Percentiles rank a stretch among this genome's conserved stretches.
Evolutionary conservation across 2,329 filamentous ascomycete genomes (phyloP).

Genomic region (Rutstroemia sp.): DNA sequence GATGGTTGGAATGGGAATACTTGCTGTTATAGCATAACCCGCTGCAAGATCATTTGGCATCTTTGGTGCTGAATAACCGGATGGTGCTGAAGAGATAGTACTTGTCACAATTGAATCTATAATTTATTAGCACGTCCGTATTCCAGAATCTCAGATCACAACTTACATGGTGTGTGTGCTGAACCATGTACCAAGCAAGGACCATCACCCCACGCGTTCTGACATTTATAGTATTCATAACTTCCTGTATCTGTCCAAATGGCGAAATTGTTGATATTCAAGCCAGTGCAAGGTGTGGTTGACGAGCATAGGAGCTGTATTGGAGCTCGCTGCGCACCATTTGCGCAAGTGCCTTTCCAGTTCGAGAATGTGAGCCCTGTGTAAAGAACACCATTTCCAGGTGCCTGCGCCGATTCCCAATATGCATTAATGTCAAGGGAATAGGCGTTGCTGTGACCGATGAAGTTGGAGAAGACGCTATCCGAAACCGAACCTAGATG

Average conservation of each 20-base stretch:
- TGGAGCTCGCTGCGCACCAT: constrained; percentile 27
- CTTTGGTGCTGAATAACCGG: constrained; percentile 10
- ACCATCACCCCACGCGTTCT: constrained; percentile 9
- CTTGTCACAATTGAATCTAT: constrained; percentile 3
- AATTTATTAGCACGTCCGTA: background rate
- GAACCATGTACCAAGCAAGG: constrained; percentile 2
- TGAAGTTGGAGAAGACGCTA: constrained; percentile 49
- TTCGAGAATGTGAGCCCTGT: constrained; percentile 45
- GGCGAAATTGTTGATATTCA: constrained; percentile 30
- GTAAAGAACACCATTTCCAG: constrained; percentile 46
- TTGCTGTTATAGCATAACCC: constrained; percentile 6
- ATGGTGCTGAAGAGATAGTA: constrained; percentile 3
- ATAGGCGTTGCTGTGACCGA: constrained; percentile 53
- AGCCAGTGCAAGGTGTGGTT: constrained; percentile 24
- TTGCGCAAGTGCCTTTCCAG: constrained; percentile 43
- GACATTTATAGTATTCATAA: constrained; percentile 5
- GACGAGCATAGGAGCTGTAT: constrained; percentile 30
- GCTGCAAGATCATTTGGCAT: constrained; percentile 10
- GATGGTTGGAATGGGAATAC: constrained; percentile 11
- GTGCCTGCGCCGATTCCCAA: constrained; percentile 39
- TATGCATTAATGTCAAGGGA: constrained; percentile 47
- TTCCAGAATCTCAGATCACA: background rate
- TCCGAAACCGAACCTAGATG: constrained; percentile 41
- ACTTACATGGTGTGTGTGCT: constrained; percentile 7
- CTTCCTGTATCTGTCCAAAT: constrained; percentile 29